These are phyloP conservation scores for Pestalotiopsis sp. DNA, from an alignment of 2,329 filamentous ascomycete genomes.

Conservation along the genomic window DNA sequence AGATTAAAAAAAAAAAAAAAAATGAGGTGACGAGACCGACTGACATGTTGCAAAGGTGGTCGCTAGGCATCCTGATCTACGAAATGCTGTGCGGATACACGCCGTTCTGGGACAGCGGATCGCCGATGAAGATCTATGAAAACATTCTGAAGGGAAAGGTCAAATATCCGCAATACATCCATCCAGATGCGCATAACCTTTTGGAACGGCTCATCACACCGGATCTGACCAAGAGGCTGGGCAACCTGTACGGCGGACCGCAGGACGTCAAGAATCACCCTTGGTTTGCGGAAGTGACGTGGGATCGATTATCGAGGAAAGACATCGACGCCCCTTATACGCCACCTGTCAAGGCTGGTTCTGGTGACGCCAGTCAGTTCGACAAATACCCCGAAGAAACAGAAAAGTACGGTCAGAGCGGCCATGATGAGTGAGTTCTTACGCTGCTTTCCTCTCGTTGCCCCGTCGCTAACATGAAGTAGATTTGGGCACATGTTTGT, in stretches of 20 bases:
- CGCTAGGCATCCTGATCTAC: constrained; percentile 95
- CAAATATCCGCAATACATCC: constrained; percentile 96
- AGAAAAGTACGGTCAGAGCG: constrained; percentile 81
- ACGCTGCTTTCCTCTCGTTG: neutral
- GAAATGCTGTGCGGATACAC: constrained; percentile 99
- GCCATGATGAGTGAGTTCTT: constrained; percentile 80
- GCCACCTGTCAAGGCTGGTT: constrained; percentile 89
- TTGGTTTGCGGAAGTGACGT: constrained; percentile 98
- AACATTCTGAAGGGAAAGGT: constrained; percentile 96
- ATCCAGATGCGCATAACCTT: constrained; percentile 90
- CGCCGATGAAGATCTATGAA: constrained; percentile 99
- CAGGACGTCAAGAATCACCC: constrained; percentile 93
- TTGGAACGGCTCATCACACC: constrained; percentile 91
- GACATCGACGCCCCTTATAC: constrained; percentile 99
- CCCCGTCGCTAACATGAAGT: constrained; percentile 1
- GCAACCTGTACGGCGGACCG: constrained; percentile 88
- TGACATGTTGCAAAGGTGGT: constrained; percentile 71
- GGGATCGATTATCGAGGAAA: constrained; percentile 91
- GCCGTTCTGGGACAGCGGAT: constrained; percentile 97
- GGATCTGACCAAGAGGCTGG: constrained; percentile 91
- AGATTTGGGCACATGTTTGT: constrained; percentile 76
- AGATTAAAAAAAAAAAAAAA: too few species aligned
- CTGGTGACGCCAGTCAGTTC: constrained; percentile 95
- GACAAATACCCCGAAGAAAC: constrained; percentile 98
- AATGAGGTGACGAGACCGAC: neutral